These are phyloP conservation scores for Trichophyton verrucosum DNA, from an alignment of 2,329 filamentous ascomycete species.

Conservation along the genomic window DNA sequence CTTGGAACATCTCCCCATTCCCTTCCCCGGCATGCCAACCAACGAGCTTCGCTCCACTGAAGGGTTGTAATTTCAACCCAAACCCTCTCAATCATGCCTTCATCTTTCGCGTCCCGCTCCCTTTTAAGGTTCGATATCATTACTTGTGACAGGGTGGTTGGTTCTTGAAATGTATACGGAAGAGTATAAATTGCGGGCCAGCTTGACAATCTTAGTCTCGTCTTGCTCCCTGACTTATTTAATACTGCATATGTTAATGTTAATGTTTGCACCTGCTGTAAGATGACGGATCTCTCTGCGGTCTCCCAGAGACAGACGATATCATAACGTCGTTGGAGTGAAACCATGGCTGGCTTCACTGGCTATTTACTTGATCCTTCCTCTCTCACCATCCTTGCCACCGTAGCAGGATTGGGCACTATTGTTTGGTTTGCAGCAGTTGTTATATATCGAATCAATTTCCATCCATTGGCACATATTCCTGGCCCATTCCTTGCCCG, in stretches of 20 bases:
- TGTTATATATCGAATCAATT: background rate
- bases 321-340: background rate
- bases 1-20: background rate
- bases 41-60: background rate
- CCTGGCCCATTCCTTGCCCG: conserved; percentile 1
- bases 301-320: background rate
- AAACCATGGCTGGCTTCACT: background rate
- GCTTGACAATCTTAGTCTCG: background rate
- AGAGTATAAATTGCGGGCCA: background rate
- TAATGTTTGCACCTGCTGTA: too few relatives aligned
- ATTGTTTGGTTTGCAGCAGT: background rate
- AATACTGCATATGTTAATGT: background rate
- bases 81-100: background rate
- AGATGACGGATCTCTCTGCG: background rate
- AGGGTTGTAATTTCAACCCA: background rate
- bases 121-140: background rate
- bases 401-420: background rate
- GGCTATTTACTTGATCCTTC: conserved; percentile 1
- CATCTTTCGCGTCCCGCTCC: background rate
- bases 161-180: background rate
- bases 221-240: background rate
- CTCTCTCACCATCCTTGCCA: background rate
- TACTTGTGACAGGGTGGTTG: background rate
- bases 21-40: background rate
- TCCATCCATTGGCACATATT: conserved; percentile 2